These are phyloP conservation scores for Pyricularia sp. DNA, from an alignment of 2,329 filamentous ascomycete species.

Conservation along the genomic window DNA sequence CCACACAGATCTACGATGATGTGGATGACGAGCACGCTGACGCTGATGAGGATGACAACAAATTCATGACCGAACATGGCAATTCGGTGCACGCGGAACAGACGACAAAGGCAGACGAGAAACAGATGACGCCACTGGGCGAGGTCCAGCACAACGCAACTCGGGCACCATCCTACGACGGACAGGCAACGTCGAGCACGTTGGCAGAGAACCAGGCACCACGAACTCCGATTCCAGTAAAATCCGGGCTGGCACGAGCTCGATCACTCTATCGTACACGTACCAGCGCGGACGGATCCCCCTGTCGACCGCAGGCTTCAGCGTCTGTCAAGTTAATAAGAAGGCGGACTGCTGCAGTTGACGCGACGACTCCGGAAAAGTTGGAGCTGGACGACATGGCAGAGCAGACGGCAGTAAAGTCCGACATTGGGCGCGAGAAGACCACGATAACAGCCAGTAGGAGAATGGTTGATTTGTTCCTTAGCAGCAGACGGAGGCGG, in stretches of 20 bases:
- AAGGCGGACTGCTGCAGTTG: not conserved
- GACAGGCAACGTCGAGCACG: not conserved
- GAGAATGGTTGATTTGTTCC: slow-evolving; percentile 40
- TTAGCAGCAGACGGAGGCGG: slow-evolving; percentile 32
- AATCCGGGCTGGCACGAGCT: not conserved
- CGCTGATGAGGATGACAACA: not conserved
- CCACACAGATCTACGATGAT: slow-evolving; percentile 3
- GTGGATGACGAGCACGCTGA: not conserved
- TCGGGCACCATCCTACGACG: not conserved
- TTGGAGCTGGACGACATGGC: not conserved
- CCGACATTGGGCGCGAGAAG: slow-evolving; percentile 13
- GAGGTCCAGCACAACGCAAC: slow-evolving; percentile 2
- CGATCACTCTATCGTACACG: not conserved
- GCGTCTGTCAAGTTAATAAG: slow-evolving; percentile 2
- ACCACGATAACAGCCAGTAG: slow-evolving; percentile 26
- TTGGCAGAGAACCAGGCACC: slow-evolving; percentile 1
- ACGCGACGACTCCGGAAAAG: not conserved
- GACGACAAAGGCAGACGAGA: not conserved
- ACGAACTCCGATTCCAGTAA: not conserved
- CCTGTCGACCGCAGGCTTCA: not conserved
- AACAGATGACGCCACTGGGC: not conserved
- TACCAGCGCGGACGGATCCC: slow-evolving; percentile 3
- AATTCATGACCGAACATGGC: not conserved
- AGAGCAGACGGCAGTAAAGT: slow-evolving; percentile 10
- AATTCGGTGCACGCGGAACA: not conserved